Evolutionary conservation across 305 asterid genomes (phyloP).

Genomic region (Andrographis paniculata): DNA sequence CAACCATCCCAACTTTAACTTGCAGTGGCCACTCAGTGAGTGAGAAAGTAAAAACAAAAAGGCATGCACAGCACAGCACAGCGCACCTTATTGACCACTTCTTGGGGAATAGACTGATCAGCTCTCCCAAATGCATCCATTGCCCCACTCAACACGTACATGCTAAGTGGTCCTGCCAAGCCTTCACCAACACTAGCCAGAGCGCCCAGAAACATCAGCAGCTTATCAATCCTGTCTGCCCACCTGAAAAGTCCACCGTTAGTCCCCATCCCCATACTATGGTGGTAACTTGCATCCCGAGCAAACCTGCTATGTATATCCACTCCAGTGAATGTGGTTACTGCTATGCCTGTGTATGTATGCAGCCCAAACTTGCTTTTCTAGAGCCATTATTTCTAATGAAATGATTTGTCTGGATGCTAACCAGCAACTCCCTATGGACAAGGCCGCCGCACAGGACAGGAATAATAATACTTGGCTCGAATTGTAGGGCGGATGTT

Average conservation of each 20-base stretch:
- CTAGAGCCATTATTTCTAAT: too few relatives aligned
- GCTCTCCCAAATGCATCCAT: constrained; percentile 40
- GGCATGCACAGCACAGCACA: not conserved
- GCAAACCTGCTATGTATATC: too few relatives aligned
- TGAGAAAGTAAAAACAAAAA: not conserved
- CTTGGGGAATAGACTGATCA: constrained; percentile 24
- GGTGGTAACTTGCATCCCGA: not conserved
- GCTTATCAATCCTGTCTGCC: constrained; percentile 35
- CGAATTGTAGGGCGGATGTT: too few relatives aligned
- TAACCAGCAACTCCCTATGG: too few relatives aligned
- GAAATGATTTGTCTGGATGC: too few relatives aligned
- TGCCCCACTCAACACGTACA: constrained; percentile 38
- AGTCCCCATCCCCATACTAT: constrained; percentile 22
- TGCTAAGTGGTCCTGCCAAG: constrained; percentile 29
- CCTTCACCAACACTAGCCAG: constrained; percentile 46
- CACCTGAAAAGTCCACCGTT: constrained; percentile 31
- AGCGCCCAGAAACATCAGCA: constrained; percentile 37
- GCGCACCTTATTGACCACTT: constrained; percentile 47
- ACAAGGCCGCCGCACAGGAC: too few relatives aligned
- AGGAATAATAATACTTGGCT: too few relatives aligned
- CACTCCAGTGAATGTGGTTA: too few relatives aligned
- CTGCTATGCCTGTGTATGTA: too few relatives aligned
- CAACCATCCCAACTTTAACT: too few relatives aligned
- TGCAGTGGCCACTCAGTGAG: too few relatives aligned
- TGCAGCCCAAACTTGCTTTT: too few relatives aligned